phyloP scores from a whole-genome alignment of 1,284 basidiomycete genomes.

The Abortiporus biennis region DNA sequence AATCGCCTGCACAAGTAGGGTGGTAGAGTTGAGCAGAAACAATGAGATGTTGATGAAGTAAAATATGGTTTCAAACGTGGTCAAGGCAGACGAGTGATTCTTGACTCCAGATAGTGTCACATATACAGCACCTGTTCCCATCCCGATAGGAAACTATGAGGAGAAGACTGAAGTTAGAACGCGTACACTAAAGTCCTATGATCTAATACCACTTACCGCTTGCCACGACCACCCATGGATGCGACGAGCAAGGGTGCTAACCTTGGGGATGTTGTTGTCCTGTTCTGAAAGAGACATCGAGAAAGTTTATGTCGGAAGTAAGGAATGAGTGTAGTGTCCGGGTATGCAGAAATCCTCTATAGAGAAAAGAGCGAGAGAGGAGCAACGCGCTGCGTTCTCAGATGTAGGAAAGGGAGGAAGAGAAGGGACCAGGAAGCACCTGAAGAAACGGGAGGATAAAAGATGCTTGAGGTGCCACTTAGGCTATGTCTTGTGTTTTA shows the following conservation, averaged over 20 bases:
- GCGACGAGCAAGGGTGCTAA: constrained; percentile 30
- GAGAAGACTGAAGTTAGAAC: neutral
- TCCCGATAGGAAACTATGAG: constrained; percentile 41
- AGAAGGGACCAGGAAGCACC: no score
- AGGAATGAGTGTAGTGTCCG: no score
- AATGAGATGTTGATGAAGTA: constrained; percentile 40
- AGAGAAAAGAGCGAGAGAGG: no score
- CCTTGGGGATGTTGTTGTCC: constrained; percentile 7
- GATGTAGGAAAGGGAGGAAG: no score
- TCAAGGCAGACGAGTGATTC: constrained; percentile 26
- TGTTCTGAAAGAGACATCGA: constrained; percentile 3
- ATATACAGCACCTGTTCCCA: constrained; percentile 46
- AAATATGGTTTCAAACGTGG: constrained; percentile 34
- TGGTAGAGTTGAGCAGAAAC: constrained; percentile 36
- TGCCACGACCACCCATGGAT: constrained; percentile 49
- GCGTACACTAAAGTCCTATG: no score
- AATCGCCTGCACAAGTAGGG: constrained; percentile 36
- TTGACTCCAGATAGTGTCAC: constrained; percentile 37
- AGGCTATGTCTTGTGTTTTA: no score
- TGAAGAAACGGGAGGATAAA: no score
- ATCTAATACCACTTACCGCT: constrained; percentile 28
- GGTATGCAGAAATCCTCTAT: no score
- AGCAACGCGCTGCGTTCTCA: no score
- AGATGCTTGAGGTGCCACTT: no score
- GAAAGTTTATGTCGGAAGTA: no score